phyloP scores from a whole-genome alignment of 345 rosid genomes.

The Arabis alpina region DNA sequence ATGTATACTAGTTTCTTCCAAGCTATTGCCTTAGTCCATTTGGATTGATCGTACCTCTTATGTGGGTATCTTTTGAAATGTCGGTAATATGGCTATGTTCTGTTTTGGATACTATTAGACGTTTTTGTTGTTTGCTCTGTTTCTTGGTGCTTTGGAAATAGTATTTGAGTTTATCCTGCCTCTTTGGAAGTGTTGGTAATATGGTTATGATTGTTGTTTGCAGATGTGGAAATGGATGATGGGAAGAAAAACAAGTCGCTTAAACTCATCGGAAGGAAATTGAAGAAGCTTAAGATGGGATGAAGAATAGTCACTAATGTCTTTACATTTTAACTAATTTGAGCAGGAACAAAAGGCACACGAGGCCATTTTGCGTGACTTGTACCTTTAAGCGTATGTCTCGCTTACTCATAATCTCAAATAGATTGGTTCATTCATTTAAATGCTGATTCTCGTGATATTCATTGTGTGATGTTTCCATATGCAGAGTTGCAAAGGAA shows the following conservation, averaged over 20 bases:
- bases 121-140: neutral
- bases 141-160: neutral
- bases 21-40: neutral
- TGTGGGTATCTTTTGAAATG: no score
- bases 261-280: slow-evolving; percentile 76
- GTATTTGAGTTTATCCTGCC: neutral
- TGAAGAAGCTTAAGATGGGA: slow-evolving; percentile 67
- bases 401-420: no score
- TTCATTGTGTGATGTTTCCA: no score
- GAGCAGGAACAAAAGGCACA: no score
- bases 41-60: neutral
- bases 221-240: slow-evolving; percentile 73
- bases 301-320: slow-evolving; percentile 50
- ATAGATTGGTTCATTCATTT: no score
- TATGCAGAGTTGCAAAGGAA: no score
- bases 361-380: no score
- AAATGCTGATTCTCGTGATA: no score
- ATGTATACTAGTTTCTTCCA: neutral
- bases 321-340: no score
- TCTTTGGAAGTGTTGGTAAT: neutral
- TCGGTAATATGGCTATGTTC: neutral
- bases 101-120: slow-evolving; percentile 10
- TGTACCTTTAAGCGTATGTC: no score
- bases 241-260: slow-evolving; percentile 50
- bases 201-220: neutral